A percentile compares a stretch with the other conserved stretches of the same genome.
Evolutionary conservation across 306 rosid species (phyloP).

Genomic region (Astragalus membranaceus): DNA sequence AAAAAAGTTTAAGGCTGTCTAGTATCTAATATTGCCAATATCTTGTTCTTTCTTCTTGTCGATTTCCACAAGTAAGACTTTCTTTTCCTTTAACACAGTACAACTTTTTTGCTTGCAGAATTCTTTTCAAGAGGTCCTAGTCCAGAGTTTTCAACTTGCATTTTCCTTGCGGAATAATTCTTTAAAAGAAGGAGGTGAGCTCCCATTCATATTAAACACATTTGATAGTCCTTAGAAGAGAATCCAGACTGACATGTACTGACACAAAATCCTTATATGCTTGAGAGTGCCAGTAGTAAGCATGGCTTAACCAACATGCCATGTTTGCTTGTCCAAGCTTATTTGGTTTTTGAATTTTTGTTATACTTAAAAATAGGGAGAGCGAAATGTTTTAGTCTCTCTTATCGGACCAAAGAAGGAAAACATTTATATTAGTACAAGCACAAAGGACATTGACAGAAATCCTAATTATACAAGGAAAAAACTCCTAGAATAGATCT

Average conservation of each 20-base stretch:
- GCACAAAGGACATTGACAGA: background rate
- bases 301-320: background rate
- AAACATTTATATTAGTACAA: background rate
- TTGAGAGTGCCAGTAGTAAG: background rate
- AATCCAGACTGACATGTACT: background rate
- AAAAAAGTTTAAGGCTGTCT: background rate
- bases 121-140: conserved; percentile 71
- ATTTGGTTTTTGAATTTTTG: background rate
- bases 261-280: background rate
- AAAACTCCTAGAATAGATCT: background rate
- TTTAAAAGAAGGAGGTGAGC: conserved; percentile 59
- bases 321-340: background rate
- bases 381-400: background rate
- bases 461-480: background rate
- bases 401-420: background rate
- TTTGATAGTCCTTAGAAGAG: background rate
- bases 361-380: background rate
- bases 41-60: background rate
- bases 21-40: background rate
- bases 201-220: background rate
- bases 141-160: conserved; percentile 81
- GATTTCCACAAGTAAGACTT: background rate
- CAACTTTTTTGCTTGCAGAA: conserved; percentile 41
- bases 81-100: background rate
- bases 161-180: conserved; percentile 69